Percentiles rank a stretch among this genome's conserved stretches.
These are phyloP conservation scores for Cicer bijugum DNA, from an alignment of 306 rosid genomes.

Conservation along the genomic window DNA sequence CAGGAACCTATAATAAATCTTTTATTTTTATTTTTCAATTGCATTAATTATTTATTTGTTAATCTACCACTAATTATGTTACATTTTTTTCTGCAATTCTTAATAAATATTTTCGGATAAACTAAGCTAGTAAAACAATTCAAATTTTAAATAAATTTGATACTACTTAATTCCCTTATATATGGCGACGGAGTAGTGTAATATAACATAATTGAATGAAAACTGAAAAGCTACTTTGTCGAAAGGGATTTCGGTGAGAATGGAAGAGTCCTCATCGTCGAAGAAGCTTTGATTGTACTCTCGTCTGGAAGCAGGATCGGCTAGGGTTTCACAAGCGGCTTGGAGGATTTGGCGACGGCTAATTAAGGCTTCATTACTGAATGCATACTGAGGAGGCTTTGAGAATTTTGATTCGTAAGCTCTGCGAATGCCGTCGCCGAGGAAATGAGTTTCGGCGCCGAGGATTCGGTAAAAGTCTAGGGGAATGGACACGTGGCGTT, in stretches of 20 bases:
- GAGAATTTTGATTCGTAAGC: constrained; percentile 87
- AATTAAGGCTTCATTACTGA: constrained; percentile 76
- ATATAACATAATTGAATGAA: background rate
- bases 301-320: constrained; percentile 63
- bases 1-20: too few species aligned
- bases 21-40: too few species aligned
- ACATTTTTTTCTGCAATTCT: too few species aligned
- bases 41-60: too few species aligned
- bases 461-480: constrained; percentile 77
- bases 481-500: constrained; percentile 75
- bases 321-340: constrained; percentile 94
- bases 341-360: constrained; percentile 90
- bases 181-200: too few species aligned
- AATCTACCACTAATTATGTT: too few species aligned
- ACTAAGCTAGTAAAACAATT: too few species aligned
- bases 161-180: too few species aligned
- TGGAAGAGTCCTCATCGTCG: constrained; percentile 67
- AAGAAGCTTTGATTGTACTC: constrained; percentile 80
- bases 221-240: constrained; percentile 62
- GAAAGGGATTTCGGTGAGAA: constrained; percentile 83
- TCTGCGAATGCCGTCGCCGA: constrained; percentile 84
- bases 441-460: constrained; percentile 87
- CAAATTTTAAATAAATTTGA: too few species aligned
- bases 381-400: constrained; percentile 85
- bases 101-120: too few species aligned